phyloP scores from a whole-genome alignment of 2,329 filamentous ascomycete species.

The Ophiostoma pallidulum region DNA sequence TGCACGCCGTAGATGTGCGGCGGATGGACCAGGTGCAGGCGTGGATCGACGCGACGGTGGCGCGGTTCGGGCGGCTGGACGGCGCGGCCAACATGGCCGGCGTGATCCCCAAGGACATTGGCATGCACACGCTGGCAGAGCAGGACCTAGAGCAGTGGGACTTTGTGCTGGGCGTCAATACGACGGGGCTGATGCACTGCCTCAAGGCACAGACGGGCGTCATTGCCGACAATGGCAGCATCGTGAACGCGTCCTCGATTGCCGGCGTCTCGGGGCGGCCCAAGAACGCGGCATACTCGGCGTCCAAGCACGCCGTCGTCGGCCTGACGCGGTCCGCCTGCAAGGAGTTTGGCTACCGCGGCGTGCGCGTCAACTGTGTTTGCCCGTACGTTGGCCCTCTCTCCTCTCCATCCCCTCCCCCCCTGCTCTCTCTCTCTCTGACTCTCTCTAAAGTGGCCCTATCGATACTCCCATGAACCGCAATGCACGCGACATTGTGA shows the following conservation, averaged over 20 bases:
- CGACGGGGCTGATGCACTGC: constrained; percentile 15
- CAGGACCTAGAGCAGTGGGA: constrained; percentile 26
- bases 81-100: constrained; percentile 48
- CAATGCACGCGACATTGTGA: constrained; percentile 10
- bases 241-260: constrained; percentile 34
- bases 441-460: neutral
- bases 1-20: constrained; percentile 4
- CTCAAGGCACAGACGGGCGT: constrained; percentile 22
- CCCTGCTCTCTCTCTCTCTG: neutral
- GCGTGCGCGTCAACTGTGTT: constrained; percentile 14
- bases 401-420: neutral
- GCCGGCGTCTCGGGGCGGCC: constrained; percentile 27
- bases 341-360: constrained; percentile 11
- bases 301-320: constrained; percentile 14
- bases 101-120: constrained; percentile 32
- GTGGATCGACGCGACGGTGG: constrained; percentile 39
- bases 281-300: constrained; percentile 17
- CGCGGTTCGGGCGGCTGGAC: constrained; percentile 41
- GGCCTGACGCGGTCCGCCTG: constrained; percentile 13
- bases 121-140: constrained; percentile 30
- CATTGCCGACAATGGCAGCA: constrained; percentile 26
- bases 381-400: constrained; percentile 20
- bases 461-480: constrained; percentile 11
- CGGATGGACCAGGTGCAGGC: constrained; percentile 32
- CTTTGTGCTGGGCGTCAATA: constrained; percentile 13